Evolutionary conservation across 768 basidiomycete genomes (phyloP), one percentile per base, ranked within the genome.

Genomic region (Mycena epipterygia): DNA sequence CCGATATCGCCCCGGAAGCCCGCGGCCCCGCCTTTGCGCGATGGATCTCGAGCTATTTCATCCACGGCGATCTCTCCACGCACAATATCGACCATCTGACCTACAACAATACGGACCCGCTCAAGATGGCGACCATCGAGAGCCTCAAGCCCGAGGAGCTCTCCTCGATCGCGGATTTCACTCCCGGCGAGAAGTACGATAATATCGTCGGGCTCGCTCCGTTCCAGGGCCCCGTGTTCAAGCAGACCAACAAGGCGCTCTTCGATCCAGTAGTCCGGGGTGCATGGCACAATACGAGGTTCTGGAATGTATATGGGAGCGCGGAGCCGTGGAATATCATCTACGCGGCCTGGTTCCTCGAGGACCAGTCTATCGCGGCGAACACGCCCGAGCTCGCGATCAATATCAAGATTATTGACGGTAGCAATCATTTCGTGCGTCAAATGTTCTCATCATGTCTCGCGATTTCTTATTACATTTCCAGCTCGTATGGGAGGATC

Each of bases 381-480:
- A 35, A 55, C 4, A 19, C 44, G 42, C 67, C 74, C 0, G 46
- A 48, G 23, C 11, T 48, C 23, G 67, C 42, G 19, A 72, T 79
- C 37, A 33, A 62, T 27, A 70, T 70, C 46, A 67, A 70, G 53
- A n/a, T 70, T 9, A 49, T 76, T 1, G 32, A 68, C 1, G 75
- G 74, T 4, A 48, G 57, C 9, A 78, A 77, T 58, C 79, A 78
- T 60, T 79, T 77, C 35, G 79, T 78, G 53, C 41, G 78, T 75
- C 11, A n/a, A 46, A 5, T 14, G 27, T n/a, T n/a, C 14, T 19
- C 14, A 13, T 30, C 21, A 11, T 35, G 9, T 29, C 33, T 2
- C 13, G 4, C 62, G 9, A 29, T 32, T 14, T 11, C 19, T n/a
- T n/a, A 23, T 4, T 29, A 30, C 29, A 35, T 9, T 46, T 35